A percentile compares a stretch with the other conserved stretches of the same genome.
Conservation (phyloP, 305 asterid species). For the Solanum hybrid region DNA sequence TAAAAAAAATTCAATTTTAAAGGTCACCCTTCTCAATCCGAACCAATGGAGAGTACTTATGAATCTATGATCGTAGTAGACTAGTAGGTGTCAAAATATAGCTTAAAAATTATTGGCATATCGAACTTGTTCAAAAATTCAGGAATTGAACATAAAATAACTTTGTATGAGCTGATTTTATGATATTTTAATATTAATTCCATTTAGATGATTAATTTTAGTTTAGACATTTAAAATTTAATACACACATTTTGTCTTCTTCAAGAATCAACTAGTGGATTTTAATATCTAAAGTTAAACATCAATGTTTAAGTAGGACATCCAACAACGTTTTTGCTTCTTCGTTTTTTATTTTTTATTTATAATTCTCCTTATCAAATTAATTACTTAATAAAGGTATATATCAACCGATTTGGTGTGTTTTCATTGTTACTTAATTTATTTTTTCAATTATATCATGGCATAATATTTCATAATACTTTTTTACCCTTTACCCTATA, state of each 20-base stretch:
- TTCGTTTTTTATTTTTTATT: too few species aligned
- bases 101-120: not conserved
- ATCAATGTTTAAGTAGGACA: too few species aligned
- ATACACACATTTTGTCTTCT: not conserved
- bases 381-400: too few species aligned
- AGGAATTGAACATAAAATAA: not conserved
- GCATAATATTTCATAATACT: too few species aligned
- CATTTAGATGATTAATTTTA: not conserved
- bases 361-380: too few species aligned
- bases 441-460: too few species aligned
- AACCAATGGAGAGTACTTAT: not conserved
- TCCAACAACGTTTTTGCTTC: too few species aligned
- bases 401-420: too few species aligned
- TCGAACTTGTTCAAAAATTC: not conserved
- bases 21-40: not conserved
- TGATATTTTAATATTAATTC: not conserved
- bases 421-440: too few species aligned
- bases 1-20: not conserved
- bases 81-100: not conserved
- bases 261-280: not conserved
- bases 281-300: not conserved
- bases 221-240: not conserved
- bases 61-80: not conserved
- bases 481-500: too few species aligned
- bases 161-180: not conserved